A percentile compares a stretch with the other conserved stretches of the same genome.
Evolutionary conservation across 1,139 yeast genomes (phyloP).

Genomic region (Saccharomyces hybrid): DNA sequence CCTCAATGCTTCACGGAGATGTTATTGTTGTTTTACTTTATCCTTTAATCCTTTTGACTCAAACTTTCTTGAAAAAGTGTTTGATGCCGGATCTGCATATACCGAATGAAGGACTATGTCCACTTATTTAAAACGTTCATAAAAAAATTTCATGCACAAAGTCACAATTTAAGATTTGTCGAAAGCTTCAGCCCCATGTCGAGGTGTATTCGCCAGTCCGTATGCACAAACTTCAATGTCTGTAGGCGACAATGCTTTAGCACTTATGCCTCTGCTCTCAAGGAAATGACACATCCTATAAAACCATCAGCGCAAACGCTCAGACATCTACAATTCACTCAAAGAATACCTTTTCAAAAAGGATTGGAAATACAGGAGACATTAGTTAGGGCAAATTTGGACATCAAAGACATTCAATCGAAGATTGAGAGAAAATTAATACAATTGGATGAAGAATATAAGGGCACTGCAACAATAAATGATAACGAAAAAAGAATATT

Average conservation of each 20-base stretch:
- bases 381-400: constrained; percentile 54
- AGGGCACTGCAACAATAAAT: constrained; percentile 31
- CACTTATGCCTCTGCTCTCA: not conserved
- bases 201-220: not conserved
- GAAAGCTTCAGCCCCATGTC: not conserved
- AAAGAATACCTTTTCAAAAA: constrained; percentile 41
- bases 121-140: not conserved
- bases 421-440: constrained; percentile 39
- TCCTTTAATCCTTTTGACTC: not conserved
- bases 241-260: not conserved
- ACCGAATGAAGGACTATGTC: not conserved
- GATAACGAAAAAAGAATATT: constrained; percentile 43
- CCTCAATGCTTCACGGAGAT: not conserved
- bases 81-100: not conserved
- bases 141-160: not conserved
- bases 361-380: constrained; percentile 59
- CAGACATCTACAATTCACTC: constrained; percentile 58
- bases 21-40: not conserved
- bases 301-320: constrained; percentile 35
- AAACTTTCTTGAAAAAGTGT: not conserved
- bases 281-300: constrained; percentile 20
- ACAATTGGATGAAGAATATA: constrained; percentile 38
- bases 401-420: constrained; percentile 48
- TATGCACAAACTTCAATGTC: not conserved
- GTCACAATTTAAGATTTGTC: not conserved